phyloP scores from a whole-genome alignment of 805 yeast genomes.

The Yarrowia alimentaria region DNA sequence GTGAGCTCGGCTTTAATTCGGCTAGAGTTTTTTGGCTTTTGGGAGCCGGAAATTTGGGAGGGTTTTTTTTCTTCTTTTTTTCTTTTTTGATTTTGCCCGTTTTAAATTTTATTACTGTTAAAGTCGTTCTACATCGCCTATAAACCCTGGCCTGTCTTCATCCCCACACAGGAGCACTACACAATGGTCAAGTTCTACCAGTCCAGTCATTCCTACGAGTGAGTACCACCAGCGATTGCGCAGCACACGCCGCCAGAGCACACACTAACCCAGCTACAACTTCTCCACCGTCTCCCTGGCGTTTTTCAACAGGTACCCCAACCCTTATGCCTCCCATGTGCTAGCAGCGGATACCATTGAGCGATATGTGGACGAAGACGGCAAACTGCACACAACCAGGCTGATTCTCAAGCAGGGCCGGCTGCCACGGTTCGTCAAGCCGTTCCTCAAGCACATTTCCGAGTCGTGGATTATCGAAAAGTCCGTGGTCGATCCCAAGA shows the following conservation, averaged over 20 bases:
- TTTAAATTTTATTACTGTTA: too few relatives aligned
- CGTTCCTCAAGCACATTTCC: constrained; percentile 66
- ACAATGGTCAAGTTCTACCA: constrained; percentile 64
- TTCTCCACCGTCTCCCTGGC: constrained; percentile 75
- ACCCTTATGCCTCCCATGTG: constrained; percentile 84
- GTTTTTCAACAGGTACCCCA: constrained; percentile 66
- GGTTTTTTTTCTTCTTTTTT: too few relatives aligned
- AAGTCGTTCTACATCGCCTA: too few relatives aligned
- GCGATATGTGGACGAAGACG: constrained; percentile 55
- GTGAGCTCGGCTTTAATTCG: too few relatives aligned
- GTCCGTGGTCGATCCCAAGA: constrained; percentile 64
- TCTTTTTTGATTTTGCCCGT: too few relatives aligned
- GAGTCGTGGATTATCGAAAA: constrained; percentile 82
- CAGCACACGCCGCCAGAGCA: background rate
- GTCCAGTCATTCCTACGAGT: constrained; percentile 54
- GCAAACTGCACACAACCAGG: constrained; percentile 68
- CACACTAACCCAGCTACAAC: constrained; percentile 40
- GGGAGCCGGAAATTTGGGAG: too few relatives aligned
- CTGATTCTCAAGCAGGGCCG: constrained; percentile 76
- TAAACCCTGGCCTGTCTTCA: too few relatives aligned
- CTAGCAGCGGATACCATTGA: constrained; percentile 76
- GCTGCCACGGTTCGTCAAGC: constrained; percentile 74
- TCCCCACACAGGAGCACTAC: too few relatives aligned
- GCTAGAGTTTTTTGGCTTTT: too few relatives aligned
- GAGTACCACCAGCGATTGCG: constrained; percentile 32